Evolutionary conservation across 495 filamentous ascomycete genomes (phyloP).

Genomic region (Tuber brumale): DNA sequence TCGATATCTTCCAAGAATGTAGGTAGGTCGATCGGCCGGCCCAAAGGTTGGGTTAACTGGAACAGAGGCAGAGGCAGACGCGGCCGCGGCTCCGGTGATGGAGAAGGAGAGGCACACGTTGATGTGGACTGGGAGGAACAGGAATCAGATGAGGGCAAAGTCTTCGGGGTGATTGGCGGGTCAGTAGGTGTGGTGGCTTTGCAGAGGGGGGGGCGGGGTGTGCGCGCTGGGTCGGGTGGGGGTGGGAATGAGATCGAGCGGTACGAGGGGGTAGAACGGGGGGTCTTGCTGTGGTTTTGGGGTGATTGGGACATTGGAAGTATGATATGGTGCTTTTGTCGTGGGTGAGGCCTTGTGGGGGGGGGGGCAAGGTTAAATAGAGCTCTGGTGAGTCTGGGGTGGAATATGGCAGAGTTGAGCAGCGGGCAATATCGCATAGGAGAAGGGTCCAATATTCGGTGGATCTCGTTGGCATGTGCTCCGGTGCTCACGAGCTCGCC

Average conservation of each 20-base stretch:
- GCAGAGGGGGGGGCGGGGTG: not conserved
- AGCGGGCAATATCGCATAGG: not conserved
- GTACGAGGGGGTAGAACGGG: not conserved
- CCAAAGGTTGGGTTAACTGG: not conserved
- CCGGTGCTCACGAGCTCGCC: not conserved
- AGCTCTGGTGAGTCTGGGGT: not conserved
- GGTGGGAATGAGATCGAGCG: too few relatives aligned
- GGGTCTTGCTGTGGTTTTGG: not conserved
- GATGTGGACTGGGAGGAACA: not conserved
- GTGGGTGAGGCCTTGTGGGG: not conserved
- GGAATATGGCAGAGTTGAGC: not conserved
- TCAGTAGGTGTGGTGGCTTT: not conserved
- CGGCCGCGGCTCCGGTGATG: not conserved
- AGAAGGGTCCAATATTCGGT: not conserved
- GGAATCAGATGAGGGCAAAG: not conserved
- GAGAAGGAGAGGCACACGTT: not conserved
- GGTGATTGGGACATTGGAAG: not conserved
- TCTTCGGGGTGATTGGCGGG: not conserved
- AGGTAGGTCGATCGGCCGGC: not conserved
- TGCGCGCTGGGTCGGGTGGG: not conserved
- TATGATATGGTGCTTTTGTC: not conserved
- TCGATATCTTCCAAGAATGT: not conserved
- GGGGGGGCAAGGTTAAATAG: not conserved
- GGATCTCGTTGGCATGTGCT: not conserved
- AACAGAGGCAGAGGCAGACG: not conserved